Percentiles rank a stretch among this genome's conserved stretches.
phyloP scores from a whole-genome alignment of 2,329 filamentous ascomycete species.

The Tolypocladium ophioglossoides region DNA sequence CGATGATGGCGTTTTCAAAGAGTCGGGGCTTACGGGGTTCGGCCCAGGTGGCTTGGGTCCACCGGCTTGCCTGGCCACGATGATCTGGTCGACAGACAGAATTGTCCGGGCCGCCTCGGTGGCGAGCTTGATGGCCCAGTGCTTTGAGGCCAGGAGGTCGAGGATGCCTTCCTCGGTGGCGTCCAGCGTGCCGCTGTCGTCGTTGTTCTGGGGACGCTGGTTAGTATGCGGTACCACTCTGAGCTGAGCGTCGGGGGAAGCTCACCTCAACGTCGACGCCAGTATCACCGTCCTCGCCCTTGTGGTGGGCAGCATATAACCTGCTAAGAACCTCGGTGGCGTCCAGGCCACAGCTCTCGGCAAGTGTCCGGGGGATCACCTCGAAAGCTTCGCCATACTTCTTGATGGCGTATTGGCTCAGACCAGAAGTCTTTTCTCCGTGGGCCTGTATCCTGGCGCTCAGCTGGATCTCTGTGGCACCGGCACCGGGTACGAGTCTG shows the following conservation, averaged over 20 bases:
- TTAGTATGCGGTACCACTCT: neutral
- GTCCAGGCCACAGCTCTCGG: conserved; percentile 90
- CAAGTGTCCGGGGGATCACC: conserved; percentile 85
- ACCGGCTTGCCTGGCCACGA: conserved; percentile 92
- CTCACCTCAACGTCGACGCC: conserved; percentile 83
- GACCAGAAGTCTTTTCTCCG: conserved; percentile 83
- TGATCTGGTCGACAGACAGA: conserved; percentile 95
- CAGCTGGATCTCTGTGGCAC: conserved; percentile 88
- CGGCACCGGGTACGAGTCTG: conserved; percentile 83
- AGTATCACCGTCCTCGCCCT: conserved; percentile 78
- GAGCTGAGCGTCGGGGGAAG: neutral
- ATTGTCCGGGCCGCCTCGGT: conserved; percentile 92
- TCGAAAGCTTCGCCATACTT: conserved; percentile 98
- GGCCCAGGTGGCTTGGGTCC: conserved; percentile 94
- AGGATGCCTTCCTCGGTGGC: conserved; percentile 81
- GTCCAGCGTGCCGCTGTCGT: conserved; percentile 72
- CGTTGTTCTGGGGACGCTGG: conserved; percentile 48
- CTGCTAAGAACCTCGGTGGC: conserved; percentile 92
- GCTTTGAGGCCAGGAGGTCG: conserved; percentile 84
- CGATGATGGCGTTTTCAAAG: neutral
- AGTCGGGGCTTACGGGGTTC: conserved; percentile 52
- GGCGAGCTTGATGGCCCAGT: conserved; percentile 93
- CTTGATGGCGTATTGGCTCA: conserved; percentile 93
- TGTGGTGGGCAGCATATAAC: conserved; percentile 86
- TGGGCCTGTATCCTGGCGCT: conserved; percentile 84